Evolutionary conservation across 495 filamentous ascomycete genomes (phyloP).

Genomic region (Aspergillus leporis): DNA sequence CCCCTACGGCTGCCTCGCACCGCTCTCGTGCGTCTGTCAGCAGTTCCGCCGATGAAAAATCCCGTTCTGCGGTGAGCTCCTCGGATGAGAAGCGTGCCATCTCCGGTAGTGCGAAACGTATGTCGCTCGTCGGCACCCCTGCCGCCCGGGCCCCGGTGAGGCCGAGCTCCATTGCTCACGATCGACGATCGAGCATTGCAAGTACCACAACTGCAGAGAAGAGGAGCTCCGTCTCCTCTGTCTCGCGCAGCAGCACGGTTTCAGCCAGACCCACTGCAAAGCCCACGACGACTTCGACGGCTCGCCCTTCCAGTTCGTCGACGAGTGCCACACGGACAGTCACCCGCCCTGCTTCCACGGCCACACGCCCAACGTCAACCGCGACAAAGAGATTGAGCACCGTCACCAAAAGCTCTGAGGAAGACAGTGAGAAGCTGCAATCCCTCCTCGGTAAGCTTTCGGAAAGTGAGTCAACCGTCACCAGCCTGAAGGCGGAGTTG

Average conservation of each 20-base stretch:
- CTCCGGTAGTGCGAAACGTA: conserved; percentile 46
- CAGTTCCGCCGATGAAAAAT: conserved; percentile 52
- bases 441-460: conserved; percentile 42
- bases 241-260: conserved; percentile 29
- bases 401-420: conserved; percentile 27
- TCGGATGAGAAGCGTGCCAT: conserved; percentile 49
- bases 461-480: conserved; percentile 44
- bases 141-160: conserved; percentile 39
- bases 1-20: conserved; percentile 43
- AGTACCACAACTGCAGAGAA: conserved; percentile 36
- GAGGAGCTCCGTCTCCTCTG: conserved; percentile 19
- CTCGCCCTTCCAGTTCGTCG: conserved; percentile 28
- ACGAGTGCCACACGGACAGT: conserved; percentile 32
- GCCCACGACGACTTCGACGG: conserved; percentile 25
- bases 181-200: conserved; percentile 45
- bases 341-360: conserved; percentile 24
- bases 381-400: conserved; percentile 39
- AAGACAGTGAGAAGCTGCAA: conserved; percentile 40
- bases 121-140: conserved; percentile 44
- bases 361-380: conserved; percentile 28
- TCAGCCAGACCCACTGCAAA: conserved; percentile 28
- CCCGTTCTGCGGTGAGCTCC: conserved; percentile 44
- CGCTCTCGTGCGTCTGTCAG: conserved; percentile 47
- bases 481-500: conserved; percentile 40
- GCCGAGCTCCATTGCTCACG: conserved; percentile 33